A percentile compares a stretch with the other conserved stretches of the same genome.
Evolutionary conservation across 805 yeast species (phyloP).

Genomic region (Candida takata): DNA sequence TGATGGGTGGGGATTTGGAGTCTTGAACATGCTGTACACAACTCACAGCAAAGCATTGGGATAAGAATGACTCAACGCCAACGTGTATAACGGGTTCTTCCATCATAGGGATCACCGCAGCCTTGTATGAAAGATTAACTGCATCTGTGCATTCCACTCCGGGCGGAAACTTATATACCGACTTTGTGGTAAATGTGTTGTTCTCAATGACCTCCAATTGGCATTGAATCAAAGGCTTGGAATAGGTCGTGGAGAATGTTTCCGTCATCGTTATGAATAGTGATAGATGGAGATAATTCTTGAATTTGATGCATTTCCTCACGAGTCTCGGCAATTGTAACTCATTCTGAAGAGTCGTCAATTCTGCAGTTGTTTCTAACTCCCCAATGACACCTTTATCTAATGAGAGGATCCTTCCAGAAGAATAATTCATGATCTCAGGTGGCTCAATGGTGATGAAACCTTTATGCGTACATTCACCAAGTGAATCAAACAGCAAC

Average conservation of each 20-base stretch:
- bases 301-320: conserved; percentile 16
- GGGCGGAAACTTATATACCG: conserved; percentile 10
- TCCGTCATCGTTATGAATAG: conserved; percentile 17
- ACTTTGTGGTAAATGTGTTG: conserved; percentile 18
- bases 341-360: conserved; percentile 7
- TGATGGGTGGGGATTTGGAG: conserved; percentile 23
- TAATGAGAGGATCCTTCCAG: not conserved
- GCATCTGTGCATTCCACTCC: conserved; percentile 23
- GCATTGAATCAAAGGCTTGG: conserved; percentile 9
- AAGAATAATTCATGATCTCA: conserved; percentile 3
- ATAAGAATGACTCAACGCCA: conserved; percentile 28
- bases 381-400: not conserved
- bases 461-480: conserved; percentile 10
- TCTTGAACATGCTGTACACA: conserved; percentile 29
- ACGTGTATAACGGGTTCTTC: conserved; percentile 20
- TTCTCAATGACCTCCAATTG: conserved; percentile 22
- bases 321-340: conserved; percentile 8
- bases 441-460: conserved; percentile 15
- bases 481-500: conserved; percentile 4
- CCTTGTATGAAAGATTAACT: conserved; percentile 18
- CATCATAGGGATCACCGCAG: conserved; percentile 16
- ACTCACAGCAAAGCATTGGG: conserved; percentile 31
- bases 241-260: conserved; percentile 3
- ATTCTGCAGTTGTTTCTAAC: not conserved
- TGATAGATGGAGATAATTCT: conserved; percentile 17